Base-by-base conservation (phyloP, 2,329 filamentous ascomycete genomes). In the Exophiala alcalophila region DNA sequence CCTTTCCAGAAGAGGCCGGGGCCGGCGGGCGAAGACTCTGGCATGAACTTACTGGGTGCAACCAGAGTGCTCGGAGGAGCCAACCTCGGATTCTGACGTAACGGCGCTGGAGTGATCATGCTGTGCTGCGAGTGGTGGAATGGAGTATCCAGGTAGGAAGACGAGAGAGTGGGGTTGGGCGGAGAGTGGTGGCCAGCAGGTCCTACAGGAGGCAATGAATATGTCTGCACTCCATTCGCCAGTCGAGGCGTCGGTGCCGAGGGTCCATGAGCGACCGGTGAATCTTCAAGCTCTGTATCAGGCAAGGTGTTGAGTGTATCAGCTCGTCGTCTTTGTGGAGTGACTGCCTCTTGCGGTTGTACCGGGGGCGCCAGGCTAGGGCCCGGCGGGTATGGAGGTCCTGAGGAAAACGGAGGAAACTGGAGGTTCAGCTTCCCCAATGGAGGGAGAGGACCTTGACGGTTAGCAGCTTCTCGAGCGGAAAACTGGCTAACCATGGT, bases 11-110 rank as follows among this genome's bases (percentile, higher is more conserved):
- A 73, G 29, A 72, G 68, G 21, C 52, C 49, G 20, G 55, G 54
- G 3, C 54, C 55, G 4, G 70, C 70, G 1, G 70, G 70, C 4
- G 68, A 72, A 46, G 69, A 72, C 61, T 72, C 68, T 4, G 69
- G 68, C 69, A 73, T 72, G 54, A 72, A 72, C 50, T 71, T 72
- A 14, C 68, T 71, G 1, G 70, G 70, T 11, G 71, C 64, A 40
- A 71, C 69, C 3, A 68, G 66, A 2, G 70, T 73, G 52, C 68
- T 72, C 0, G 70, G 70, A 5, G 70, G 69, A 9, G 68, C 69
- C 4, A 72, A 61, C 6, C 65, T 65, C 4, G 69, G 69, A 40
- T 72, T 70, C 35, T 73, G 68, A 14, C 69, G 65, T 48, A 70
- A 64, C 7, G 70, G 70, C 1, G 69, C 69, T 3, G 70, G 70